Evolutionary conservation across 768 basidiomycete genomes (phyloP).

Genomic region (Lepiota brunneoincarnata): DNA sequence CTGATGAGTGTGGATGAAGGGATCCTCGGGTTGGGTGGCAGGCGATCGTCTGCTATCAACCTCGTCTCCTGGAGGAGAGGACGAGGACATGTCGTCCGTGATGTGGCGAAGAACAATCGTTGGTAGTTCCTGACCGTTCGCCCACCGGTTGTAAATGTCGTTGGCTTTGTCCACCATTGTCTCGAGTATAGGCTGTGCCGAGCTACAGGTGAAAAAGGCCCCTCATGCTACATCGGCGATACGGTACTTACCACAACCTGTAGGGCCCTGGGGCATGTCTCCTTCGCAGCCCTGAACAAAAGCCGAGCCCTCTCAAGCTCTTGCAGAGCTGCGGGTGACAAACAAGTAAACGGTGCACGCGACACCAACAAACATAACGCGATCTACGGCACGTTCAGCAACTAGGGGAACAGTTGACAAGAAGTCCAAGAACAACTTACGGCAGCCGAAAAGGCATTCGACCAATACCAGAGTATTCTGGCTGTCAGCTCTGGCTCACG

Average conservation of each 20-base stretch:
- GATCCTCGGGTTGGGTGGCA: slow-evolving; percentile 6
- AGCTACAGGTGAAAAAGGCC: slow-evolving; percentile 5
- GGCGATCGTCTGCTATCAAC: slow-evolving; percentile 15
- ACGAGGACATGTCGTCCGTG: slow-evolving; percentile 26
- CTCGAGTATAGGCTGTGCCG: slow-evolving; percentile 41
- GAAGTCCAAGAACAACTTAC: slow-evolving; percentile 28
- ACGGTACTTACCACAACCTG: slow-evolving; percentile 42
- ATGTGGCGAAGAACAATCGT: slow-evolving; percentile 39
- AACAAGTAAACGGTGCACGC: slow-evolving; percentile 63
- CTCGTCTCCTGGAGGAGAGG: slow-evolving; percentile 18
- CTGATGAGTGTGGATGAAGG: slow-evolving; percentile 39
- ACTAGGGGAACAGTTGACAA: background rate
- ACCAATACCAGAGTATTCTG: slow-evolving; percentile 51
- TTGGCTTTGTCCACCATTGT: slow-evolving; percentile 51
- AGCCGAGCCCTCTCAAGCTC: slow-evolving; percentile 51
- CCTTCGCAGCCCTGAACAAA: slow-evolving; percentile 43
- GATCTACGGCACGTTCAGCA: slow-evolving; percentile 28
- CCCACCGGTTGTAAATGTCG: slow-evolving; percentile 46
- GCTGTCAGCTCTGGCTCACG: slow-evolving; percentile 60
- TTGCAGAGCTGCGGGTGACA: slow-evolving; percentile 60
- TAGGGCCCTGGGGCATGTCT: slow-evolving; percentile 41
- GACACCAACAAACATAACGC: slow-evolving; percentile 54
- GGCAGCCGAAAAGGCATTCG: slow-evolving; percentile 50
- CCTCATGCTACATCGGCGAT: background rate
- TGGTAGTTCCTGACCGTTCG: slow-evolving; percentile 40